Base-by-base conservation (phyloP, 768 basidiomycete genomes). In the Mycena kentingensis region DNA sequence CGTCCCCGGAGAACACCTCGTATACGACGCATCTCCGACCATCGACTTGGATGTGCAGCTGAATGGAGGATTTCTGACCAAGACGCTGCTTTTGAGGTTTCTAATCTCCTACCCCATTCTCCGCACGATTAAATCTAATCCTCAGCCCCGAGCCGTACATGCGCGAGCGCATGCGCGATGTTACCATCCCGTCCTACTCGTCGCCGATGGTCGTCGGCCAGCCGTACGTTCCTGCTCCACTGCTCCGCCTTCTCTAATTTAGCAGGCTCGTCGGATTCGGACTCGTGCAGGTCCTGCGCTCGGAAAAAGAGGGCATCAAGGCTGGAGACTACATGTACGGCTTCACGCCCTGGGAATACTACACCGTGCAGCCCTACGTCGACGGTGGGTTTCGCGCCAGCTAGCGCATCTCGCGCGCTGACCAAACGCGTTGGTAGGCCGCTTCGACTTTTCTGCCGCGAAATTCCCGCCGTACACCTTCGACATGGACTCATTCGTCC, bases 1-100 rank as follows among this genome's bases (percentile, higher is more conserved):
- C 16, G 57, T 51, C 46, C 61, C 53, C 0, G 69, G 68, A 5
- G 62, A 69, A 47, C 68, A 70, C 28, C 64, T 70, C 5, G 44
- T 62, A 22, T 59, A 67, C 39, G 71, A 75, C 48, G 55, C 27
- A 0, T 63, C 51, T 18, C 60, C 64, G 32, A 64, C 58, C 4
- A 76, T 77, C 52, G 74, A 78, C 51, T 48, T 73, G 13, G 72
- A 74, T 21, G 67, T 67, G 2, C 61, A 67, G 4, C 58, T 73
- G 43, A 60, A 70, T 11, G 67, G 70, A 0, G 70, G 70, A 0
- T 56, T 69, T 32, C 55, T 77, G 27, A 54, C 72, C 49, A 77
- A 75, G 63, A 69, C 67, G 1, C 62, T 76, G 19, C 61, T 65
- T 18, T 44, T 77, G 31, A 70, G 69, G 60, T 61, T 11, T 11